Evolutionary conservation across 2,329 filamentous ascomycete genomes (phyloP).

Genomic region (Beauveria asiatica): DNA sequence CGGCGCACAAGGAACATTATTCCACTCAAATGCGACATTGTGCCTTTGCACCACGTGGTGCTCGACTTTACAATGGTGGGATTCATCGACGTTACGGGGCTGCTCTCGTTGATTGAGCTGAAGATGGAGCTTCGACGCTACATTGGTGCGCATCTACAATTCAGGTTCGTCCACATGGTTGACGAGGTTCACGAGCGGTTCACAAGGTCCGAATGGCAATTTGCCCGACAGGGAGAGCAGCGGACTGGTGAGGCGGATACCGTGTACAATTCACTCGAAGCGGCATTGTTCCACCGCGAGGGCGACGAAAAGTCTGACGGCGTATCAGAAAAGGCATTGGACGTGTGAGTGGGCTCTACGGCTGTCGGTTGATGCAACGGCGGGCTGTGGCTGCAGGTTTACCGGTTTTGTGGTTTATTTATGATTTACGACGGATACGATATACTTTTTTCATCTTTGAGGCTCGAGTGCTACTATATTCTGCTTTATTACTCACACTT

Average conservation of each 20-base stretch:
- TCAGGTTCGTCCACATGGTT: slow-evolving; percentile 41
- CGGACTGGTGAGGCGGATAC: slow-evolving; percentile 15
- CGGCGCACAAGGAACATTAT: slow-evolving; percentile 30
- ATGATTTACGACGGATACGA: slow-evolving; percentile 1
- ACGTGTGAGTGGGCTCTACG: slow-evolving; percentile 9
- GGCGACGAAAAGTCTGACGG: slow-evolving; percentile 13
- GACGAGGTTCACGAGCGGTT: slow-evolving; percentile 32
- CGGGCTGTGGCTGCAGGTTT: neutral
- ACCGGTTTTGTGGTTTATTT: neutral
- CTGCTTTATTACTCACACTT: neutral
- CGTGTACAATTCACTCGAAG: slow-evolving; percentile 15
- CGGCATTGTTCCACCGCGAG: slow-evolving; percentile 14
- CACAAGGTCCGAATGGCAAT: slow-evolving; percentile 28
- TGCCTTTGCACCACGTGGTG: slow-evolving; percentile 38
- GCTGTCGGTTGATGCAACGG: neutral
- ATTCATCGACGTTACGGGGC: slow-evolving; percentile 45
- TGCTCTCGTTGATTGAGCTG: slow-evolving; percentile 39
- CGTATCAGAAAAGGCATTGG: slow-evolving; percentile 14
- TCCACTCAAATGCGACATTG: slow-evolving; percentile 23
- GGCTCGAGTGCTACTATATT: neutral
- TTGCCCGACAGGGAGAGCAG: slow-evolving; percentile 22
- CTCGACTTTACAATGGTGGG: slow-evolving; percentile 44
- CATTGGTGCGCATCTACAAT: slow-evolving; percentile 34
- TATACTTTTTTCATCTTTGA: neutral
- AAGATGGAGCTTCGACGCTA: slow-evolving; percentile 40